Conservation (phyloP, 225 moss, liverwort and hornwort genomes). For the Takakia lepidozioides region DNA sequence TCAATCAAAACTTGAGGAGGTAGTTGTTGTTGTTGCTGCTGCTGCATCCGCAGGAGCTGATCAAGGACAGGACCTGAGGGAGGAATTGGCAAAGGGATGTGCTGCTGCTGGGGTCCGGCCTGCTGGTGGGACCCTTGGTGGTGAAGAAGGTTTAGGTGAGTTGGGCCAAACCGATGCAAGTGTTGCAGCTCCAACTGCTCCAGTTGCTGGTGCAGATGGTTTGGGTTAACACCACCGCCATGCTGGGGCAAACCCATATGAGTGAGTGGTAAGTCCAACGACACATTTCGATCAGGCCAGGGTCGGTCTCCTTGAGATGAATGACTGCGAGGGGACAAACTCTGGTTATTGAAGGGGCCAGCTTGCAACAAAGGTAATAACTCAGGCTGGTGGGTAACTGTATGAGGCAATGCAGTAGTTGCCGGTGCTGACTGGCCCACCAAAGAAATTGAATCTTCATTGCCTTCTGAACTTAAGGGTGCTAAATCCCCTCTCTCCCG, state of each 20-base stretch:
- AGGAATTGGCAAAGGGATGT: conserved; percentile 56
- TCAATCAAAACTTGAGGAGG: conserved; percentile 93
- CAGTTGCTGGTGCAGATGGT: conserved; percentile 59
- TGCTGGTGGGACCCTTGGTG: conserved; percentile 67
- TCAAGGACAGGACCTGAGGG: conserved; percentile 83
- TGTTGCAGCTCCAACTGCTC: conserved; percentile 89
- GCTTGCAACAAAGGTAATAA: conserved; percentile 25
- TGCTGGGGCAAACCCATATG: conserved; percentile 47
- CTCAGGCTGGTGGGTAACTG: conserved; percentile 30
- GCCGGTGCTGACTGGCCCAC: conserved; percentile 36
- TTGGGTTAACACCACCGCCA: conserved; percentile 66
- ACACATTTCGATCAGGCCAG: conserved; percentile 71
- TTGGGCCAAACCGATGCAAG: conserved; percentile 68
- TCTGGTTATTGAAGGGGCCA: conserved; percentile 3
- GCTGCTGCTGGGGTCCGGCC: conserved; percentile 56
- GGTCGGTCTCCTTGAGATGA: conserved; percentile 40
- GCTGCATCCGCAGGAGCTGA: conserved; percentile 84
- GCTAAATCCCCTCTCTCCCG: too few relatives aligned
- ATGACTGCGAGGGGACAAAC: conserved; percentile 23
- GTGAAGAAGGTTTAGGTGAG: conserved; percentile 69
- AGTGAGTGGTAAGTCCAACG: conserved; percentile 46
- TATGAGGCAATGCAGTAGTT: conserved; percentile 19
- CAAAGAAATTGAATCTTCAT: conserved; percentile 20
- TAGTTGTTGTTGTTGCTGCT: conserved; percentile 76
- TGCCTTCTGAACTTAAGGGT: too few relatives aligned